A percentile compares a stretch with the other conserved stretches of the same genome.
phyloP scores from a whole-genome alignment of 345 rosid species.

The Nasturtium officinale region DNA sequence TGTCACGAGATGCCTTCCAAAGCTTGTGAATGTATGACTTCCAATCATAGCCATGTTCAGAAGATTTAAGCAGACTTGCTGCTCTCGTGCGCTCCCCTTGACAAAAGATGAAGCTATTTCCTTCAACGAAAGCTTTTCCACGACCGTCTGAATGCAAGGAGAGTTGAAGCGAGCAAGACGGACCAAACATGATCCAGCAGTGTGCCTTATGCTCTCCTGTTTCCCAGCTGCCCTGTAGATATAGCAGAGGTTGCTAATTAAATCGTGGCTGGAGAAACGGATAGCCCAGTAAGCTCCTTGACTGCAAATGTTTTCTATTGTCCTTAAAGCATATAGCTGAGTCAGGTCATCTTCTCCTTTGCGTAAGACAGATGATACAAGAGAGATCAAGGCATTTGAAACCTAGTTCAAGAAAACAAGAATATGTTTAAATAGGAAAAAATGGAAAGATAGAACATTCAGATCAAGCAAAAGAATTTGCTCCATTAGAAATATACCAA shows the following conservation, averaged over 20 bases:
- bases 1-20: slow-evolving; percentile 73
- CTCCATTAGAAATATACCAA: slow-evolving; percentile 8
- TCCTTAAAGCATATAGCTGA: slow-evolving; percentile 94
- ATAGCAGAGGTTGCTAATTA: slow-evolving; percentile 80
- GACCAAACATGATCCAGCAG: slow-evolving; percentile 98
- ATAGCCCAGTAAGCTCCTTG: slow-evolving; percentile 89
- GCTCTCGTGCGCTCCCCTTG: slow-evolving; percentile 89
- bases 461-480: slow-evolving; percentile 7
- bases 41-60: slow-evolving; percentile 83
- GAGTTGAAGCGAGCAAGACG: slow-evolving; percentile 89
- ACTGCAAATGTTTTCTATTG: slow-evolving; percentile 92
- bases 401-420: slow-evolving; percentile 56
- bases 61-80: slow-evolving; percentile 89
- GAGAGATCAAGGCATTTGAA: slow-evolving; percentile 88
- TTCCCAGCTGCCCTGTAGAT: slow-evolving; percentile 87
- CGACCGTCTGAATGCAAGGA: slow-evolving; percentile 69
- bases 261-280: slow-evolving; percentile 91
- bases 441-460: slow-evolving; percentile 8
- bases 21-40: slow-evolving; percentile 68
- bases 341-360: slow-evolving; percentile 97
- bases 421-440: slow-evolving; percentile 14
- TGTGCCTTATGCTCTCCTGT: slow-evolving; percentile 91
- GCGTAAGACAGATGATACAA: slow-evolving; percentile 83
- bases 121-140: slow-evolving; percentile 80
- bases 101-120: slow-evolving; percentile 73